These are phyloP conservation scores for Stachybotrys elegans DNA, from an alignment of 2,329 filamentous ascomycete genomes.

Conservation along the genomic window DNA sequence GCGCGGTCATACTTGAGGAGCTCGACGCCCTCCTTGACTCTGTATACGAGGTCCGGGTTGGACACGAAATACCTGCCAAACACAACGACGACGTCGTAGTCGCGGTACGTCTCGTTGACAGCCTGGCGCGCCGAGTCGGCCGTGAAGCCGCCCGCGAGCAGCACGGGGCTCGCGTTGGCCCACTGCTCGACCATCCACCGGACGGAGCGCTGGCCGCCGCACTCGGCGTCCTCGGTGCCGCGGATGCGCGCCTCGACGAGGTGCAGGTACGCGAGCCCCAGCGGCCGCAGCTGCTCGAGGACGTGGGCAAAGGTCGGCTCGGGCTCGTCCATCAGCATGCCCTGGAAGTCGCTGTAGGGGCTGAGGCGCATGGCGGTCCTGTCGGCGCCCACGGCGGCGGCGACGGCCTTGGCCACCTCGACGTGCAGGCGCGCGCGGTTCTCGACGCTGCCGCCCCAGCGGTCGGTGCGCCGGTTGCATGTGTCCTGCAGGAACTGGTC, in stretches of 20 bases:
- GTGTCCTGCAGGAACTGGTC: slow-evolving; percentile 38
- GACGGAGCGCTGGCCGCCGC: slow-evolving; percentile 15
- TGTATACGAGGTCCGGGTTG: slow-evolving; percentile 24
- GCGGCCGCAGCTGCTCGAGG: slow-evolving; percentile 41
- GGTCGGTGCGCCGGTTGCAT: slow-evolving; percentile 42
- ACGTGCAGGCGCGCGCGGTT: slow-evolving; percentile 40
- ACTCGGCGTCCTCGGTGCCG: slow-evolving; percentile 35
- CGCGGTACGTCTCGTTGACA: slow-evolving; percentile 18
- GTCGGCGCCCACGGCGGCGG: slow-evolving; percentile 40
- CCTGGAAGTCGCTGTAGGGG: slow-evolving; percentile 54
- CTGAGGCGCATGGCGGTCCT: slow-evolving; percentile 49
- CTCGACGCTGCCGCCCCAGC: slow-evolving; percentile 43
- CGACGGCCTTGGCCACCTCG: slow-evolving; percentile 39
- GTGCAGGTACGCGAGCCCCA: slow-evolving; percentile 57
- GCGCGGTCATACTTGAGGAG: slow-evolving; percentile 20
- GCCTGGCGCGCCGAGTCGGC: slow-evolving; percentile 16
- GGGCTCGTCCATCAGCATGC: slow-evolving; percentile 56
- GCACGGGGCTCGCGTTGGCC: slow-evolving; percentile 17
- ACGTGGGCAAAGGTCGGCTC: slow-evolving; percentile 57
- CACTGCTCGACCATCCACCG: slow-evolving; percentile 24
- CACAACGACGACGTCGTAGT: slow-evolving; percentile 11
- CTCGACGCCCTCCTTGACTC: slow-evolving; percentile 19
- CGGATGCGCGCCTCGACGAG: slow-evolving; percentile 52
- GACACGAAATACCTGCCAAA: slow-evolving; percentile 25
- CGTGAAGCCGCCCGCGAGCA: slow-evolving; percentile 28